A percentile compares a stretch with the other conserved stretches of the same genome.
Evolutionary conservation across 1,139 yeast species (phyloP).

Genomic region (Scheffersomyces quercinus): DNA sequence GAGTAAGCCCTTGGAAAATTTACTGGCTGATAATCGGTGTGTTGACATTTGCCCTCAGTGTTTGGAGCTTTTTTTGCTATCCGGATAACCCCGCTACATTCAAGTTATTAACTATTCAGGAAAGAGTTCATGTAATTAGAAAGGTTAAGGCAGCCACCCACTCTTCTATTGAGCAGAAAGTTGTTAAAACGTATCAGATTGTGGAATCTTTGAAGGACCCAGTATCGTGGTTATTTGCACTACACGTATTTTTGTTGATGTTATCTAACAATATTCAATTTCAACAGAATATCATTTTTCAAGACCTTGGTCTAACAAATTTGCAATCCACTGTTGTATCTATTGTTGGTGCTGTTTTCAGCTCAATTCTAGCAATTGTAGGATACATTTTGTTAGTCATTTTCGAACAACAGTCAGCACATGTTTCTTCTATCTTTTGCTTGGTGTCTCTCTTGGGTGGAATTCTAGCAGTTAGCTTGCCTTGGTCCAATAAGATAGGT

Average conservation of each 20-base stretch:
- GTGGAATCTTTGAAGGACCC: slow-evolving; percentile 48
- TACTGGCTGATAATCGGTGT: slow-evolving; percentile 47
- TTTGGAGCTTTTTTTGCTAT: slow-evolving; percentile 30
- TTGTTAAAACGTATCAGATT: slow-evolving; percentile 43
- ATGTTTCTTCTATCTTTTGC: slow-evolving; percentile 16
- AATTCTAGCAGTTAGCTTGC: slow-evolving; percentile 43
- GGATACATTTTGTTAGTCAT: slow-evolving; percentile 26
- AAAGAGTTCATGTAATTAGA: slow-evolving; percentile 46
- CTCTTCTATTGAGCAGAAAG: slow-evolving; percentile 45
- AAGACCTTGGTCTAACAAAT: slow-evolving; percentile 41
- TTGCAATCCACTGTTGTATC: slow-evolving; percentile 52
- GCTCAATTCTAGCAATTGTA: slow-evolving; percentile 31
- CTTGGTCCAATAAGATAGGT: slow-evolving; percentile 42
- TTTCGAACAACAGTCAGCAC: slow-evolving; percentile 15
- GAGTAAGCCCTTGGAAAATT: slow-evolving; percentile 36
- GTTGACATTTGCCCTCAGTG: slow-evolving; percentile 32
- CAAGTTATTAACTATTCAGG: slow-evolving; percentile 34
- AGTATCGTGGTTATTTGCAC: slow-evolving; percentile 44
- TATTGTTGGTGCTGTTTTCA: slow-evolving; percentile 51
- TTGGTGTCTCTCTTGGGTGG: slow-evolving; percentile 43
- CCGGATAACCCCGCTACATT: slow-evolving; percentile 48
- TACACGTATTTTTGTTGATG: slow-evolving; percentile 40
- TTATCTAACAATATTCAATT: slow-evolving; percentile 50
- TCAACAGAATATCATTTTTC: slow-evolving; percentile 45
- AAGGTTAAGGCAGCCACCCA: slow-evolving; percentile 40